Evolutionary conservation across 1,284 basidiomycete species (phyloP).

Genomic region (Leccinum laetum): DNA sequence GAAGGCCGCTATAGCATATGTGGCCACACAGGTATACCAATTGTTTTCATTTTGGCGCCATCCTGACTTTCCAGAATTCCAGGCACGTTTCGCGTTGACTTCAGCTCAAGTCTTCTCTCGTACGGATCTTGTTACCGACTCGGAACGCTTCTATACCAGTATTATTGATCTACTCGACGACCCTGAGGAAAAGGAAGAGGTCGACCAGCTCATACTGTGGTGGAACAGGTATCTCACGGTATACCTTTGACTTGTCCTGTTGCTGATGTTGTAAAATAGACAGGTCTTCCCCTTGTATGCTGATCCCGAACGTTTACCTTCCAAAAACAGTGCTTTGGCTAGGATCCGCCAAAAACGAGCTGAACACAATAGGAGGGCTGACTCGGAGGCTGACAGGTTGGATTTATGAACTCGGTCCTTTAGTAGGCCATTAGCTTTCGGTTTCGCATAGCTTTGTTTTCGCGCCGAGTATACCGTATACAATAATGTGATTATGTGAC

Average conservation of each 20-base stretch:
- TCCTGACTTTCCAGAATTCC: background rate
- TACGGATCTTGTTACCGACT: background rate
- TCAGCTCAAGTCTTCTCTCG: background rate
- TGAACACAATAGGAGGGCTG: background rate
- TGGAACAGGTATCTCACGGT: background rate
- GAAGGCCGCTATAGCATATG: background rate
- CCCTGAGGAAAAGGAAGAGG: background rate
- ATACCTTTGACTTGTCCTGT: background rate
- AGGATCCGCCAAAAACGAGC: too few species aligned
- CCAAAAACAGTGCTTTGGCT: too few species aligned
- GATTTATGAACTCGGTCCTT: background rate
- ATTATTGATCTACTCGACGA: background rate
- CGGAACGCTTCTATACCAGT: background rate
- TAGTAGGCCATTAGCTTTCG: background rate
- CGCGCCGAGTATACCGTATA: too few species aligned
- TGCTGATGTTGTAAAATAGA: background rate
- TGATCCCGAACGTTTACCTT: background rate
- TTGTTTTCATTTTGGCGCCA: background rate
- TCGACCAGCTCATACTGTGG: background rate
- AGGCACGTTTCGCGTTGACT: background rate
- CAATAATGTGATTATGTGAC: too few species aligned
- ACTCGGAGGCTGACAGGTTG: background rate
- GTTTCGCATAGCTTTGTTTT: background rate
- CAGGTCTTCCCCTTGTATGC: background rate
- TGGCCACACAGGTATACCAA: background rate